phyloP scores from a whole-genome alignment of 2,329 filamentous ascomycete genomes.

The Diaporthe eres region DNA sequence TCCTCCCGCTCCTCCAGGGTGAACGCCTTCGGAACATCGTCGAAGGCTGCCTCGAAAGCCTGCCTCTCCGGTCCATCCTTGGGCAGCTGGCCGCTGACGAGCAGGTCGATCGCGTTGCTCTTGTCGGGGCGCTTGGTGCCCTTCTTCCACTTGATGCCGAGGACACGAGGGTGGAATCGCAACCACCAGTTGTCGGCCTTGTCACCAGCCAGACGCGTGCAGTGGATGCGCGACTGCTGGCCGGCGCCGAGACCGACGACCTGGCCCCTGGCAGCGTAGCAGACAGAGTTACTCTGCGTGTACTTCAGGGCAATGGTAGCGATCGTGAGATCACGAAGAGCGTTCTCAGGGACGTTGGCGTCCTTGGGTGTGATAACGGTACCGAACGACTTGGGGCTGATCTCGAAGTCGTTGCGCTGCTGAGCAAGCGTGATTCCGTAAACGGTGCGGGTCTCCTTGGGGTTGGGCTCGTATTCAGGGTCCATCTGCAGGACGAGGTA shows the following conservation, averaged over 20 bases:
- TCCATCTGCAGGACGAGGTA: constrained; percentile 98
- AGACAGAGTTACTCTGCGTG: constrained; percentile 99
- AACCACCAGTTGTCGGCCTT: constrained; percentile 99
- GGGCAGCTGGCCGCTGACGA: constrained; percentile 91
- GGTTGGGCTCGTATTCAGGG: constrained; percentile 83
- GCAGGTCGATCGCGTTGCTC: constrained; percentile 96
- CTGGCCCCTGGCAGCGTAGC: constrained; percentile 95
- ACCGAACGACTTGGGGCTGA: constrained; percentile 87
- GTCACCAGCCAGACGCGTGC: constrained; percentile 95
- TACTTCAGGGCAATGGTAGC: constrained; percentile 98
- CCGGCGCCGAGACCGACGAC: constrained; percentile 94
- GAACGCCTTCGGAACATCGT: constrained; percentile 88
- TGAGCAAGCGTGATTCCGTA: constrained; percentile 92
- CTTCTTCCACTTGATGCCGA: constrained; percentile 96
- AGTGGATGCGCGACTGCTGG: constrained; percentile 98
- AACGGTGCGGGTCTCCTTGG: constrained; percentile 87
- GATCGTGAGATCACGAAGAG: constrained; percentile 90
- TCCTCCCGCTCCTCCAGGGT: constrained; percentile 85
- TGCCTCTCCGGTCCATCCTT: constrained; percentile 86
- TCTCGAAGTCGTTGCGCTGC: constrained; percentile 91
- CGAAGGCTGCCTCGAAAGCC: constrained; percentile 90
- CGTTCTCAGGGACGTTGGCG: constrained; percentile 80
- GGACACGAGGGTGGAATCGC: constrained; percentile 92
- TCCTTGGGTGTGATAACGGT: constrained; percentile 91
- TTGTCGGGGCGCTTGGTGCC: constrained; percentile 97